Evolutionary conservation across 1,284 basidiomycete genomes (phyloP), one percentile per base, ranked within the genome.

Genomic region (Cystobasidium pallidum): DNA sequence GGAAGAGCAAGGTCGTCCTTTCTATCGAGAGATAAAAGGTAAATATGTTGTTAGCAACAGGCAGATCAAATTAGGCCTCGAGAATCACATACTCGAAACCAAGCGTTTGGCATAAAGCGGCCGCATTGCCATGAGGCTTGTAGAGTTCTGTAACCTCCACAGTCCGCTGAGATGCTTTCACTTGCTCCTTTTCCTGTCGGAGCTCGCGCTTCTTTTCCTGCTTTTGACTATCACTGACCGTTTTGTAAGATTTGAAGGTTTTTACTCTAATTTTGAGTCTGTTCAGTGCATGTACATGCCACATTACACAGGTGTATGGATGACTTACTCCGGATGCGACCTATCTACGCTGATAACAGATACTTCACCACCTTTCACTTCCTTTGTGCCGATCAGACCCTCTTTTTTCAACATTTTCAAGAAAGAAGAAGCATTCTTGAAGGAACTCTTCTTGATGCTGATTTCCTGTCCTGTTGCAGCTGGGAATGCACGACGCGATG

Each of bases 341-440:
- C 26, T 21, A n/a, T 71, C 59, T 2, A 71, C 68, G 10, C 54
- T 51, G 1, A 55, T 57, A 28, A 71, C 61, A n/a, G 68, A 71
- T 6, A 57, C 17, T 36, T 71, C 68, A 51, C 68, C 68, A 21
- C 59, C 59, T 63, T 71, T 71, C 30, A 49, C 47, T 26, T 71
- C 68, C 36, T 71, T 71, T 17, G 68, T 63, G 28, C 32, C 36
- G 10, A 71, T 71, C 13, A 71, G 32, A 30, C 68, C 68, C 19
- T 63, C 61, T 41, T 71, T 71, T 28, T 71, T 71, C 41, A 59
- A 36, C 34, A 62, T 43, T 34, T 71, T 71, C 21, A 71, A 51
- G 19, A 71, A 71, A 28, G 68, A 30, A 17, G 61, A 64, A 1
- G 68, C 68, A 64, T 71, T 71, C 49, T 71, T 71, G 68, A 54